Base-by-base conservation (phyloP, 805 yeast species). In the Myxozyma geophila region DNA sequence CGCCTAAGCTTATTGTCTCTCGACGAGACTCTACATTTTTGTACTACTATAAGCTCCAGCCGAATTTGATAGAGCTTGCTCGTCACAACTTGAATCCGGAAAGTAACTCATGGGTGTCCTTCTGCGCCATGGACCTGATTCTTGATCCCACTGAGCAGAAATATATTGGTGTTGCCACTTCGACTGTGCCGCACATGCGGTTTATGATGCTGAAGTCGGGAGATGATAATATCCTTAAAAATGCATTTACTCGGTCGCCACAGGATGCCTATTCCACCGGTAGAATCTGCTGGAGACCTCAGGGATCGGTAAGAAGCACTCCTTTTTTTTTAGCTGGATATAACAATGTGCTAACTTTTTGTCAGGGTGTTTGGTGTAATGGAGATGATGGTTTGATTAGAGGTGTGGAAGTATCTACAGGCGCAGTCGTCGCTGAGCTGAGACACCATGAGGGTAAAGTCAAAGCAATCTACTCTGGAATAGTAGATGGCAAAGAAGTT, bases 121-220 rank as follows among this genome's bases (percentile, higher is more conserved):
- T 68, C 50, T 68, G 70, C 28, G 70, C 67, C 7, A 67, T 64
- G 69, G 71, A 68, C 48, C 56, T 67, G 33, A 43, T 44, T 8
- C 51, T 62, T 7, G 67, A 59, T 39, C 71, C 70, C 15, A 44
- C 15, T 12, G 65, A 64, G 48, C 53, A 70, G 15, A 67, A 64
- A 36, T 52, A 36, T 43, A 71, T 88, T 15, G 85, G 87, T 0
- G 81, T 89, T 7, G 90, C 86, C 0, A 90, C 97, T 0, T 86
- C 92, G 0, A 93, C 90, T 70, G 81, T 83, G 13, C 97, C 97
- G 3, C 88, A 80, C 70, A 84, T 89, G 89, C 75, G 96, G 67
- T 67, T 89, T 12, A 81, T 90, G 1, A 73, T 89, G 0, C 79
- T 86, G 0, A 73, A 64, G 28, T 58, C 67, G 15, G 73, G 66